Evolutionary conservation across 306 rosid genomes (phyloP).

Genomic region (Cicer cuneatum): DNA sequence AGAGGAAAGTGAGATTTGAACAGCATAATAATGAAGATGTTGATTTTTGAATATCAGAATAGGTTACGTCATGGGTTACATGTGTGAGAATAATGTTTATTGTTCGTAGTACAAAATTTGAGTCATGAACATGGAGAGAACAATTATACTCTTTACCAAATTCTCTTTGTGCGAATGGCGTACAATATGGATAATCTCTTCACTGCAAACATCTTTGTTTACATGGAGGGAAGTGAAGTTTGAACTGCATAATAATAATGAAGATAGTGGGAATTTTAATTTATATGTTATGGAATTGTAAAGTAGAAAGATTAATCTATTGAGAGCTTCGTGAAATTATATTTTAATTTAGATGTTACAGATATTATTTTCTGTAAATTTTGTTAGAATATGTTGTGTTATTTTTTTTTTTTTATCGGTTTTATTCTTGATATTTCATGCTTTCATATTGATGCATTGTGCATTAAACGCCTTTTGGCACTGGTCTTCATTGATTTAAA

Average conservation of each 20-base stretch:
- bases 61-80: background rate
- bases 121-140: background rate
- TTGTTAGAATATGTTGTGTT: background rate
- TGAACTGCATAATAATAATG: background rate
- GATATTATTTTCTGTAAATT: background rate
- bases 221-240: constrained; percentile 7
- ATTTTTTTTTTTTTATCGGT: background rate
- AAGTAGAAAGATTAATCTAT: constrained; percentile 2
- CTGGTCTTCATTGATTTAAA: constrained; percentile 33
- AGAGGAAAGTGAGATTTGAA: background rate
- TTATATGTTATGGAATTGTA: constrained; percentile 8
- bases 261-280: constrained; percentile 5
- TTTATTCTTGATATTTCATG: constrained; percentile 10
- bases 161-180: constrained; percentile 16
- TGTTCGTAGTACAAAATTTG: background rate
- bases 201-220: constrained; percentile 27
- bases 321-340: background rate
- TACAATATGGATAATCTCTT: background rate
- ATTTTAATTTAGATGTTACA: background rate
- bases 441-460: constrained; percentile 14
- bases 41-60: background rate
- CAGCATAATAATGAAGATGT: background rate
- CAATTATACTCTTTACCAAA: background rate
- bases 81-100: constrained; percentile 1
- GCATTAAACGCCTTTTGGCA: background rate